Evolutionary conservation across 768 basidiomycete genomes (phyloP).

Genomic region (Kwoniella sp.): DNA sequence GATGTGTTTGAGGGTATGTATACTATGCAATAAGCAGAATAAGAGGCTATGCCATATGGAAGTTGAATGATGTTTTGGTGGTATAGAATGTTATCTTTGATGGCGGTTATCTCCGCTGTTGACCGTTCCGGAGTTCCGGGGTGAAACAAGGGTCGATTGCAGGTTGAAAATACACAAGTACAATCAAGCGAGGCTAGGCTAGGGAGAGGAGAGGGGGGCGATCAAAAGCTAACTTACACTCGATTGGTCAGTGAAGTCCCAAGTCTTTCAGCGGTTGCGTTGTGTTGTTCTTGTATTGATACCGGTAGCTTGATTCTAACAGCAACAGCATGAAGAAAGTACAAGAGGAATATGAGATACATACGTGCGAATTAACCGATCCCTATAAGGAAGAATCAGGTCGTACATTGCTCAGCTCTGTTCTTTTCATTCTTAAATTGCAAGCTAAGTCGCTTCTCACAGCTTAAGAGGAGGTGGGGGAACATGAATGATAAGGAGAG

Average conservation of each 20-base stretch:
- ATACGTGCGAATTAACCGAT: too few species aligned
- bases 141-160: neutral
- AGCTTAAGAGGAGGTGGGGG: neutral
- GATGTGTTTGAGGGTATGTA: neutral
- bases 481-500: neutral
- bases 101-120: conserved; percentile 8
- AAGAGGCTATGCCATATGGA: neutral
- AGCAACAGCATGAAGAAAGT: too few species aligned
- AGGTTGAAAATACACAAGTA: conserved; percentile 4
- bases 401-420: too few species aligned
- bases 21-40: neutral
- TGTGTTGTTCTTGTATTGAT: too few species aligned
- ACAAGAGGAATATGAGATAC: too few species aligned
- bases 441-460: too few species aligned
- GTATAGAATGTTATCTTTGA: neutral
- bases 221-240: too few species aligned
- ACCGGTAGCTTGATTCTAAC: too few species aligned
- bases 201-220: too few species aligned
- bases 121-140: neutral
- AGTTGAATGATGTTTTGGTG: conserved; percentile 2
- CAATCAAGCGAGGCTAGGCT: neutral
- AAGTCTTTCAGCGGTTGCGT: neutral
- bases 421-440: too few species aligned
- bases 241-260: neutral
- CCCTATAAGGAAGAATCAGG: too few species aligned